Conservation (phyloP, 495 filamentous ascomycete species). For the Hypoxylon subgilvum region DNA sequence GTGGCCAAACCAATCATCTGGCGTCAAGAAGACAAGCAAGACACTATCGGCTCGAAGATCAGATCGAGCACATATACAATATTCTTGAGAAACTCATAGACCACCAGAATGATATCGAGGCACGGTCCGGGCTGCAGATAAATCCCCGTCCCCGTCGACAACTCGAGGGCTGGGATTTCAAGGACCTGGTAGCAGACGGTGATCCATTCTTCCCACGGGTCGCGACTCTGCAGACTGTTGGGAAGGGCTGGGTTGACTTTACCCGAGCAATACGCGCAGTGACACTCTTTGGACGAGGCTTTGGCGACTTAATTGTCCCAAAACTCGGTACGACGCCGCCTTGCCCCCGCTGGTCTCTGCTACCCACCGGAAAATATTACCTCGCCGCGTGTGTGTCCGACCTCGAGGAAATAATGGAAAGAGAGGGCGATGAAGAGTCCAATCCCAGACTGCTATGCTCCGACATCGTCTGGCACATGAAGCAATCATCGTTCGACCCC, state of each 20-base stretch:
- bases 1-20: neutral
- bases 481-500: constrained; percentile 1
- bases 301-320: constrained; percentile 44
- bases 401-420: constrained; percentile 33
- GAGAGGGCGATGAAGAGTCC: constrained; percentile 12
- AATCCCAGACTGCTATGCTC: constrained; percentile 27
- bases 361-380: constrained; percentile 38
- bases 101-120: constrained; percentile 26
- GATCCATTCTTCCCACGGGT: constrained; percentile 37
- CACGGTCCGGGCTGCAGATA: neutral
- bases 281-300: constrained; percentile 46
- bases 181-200: constrained; percentile 34
- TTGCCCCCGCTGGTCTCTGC: constrained; percentile 28
- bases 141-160: constrained; percentile 22
- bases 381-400: constrained; percentile 36
- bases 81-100: constrained; percentile 42
- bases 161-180: constrained; percentile 48
- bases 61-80: constrained; percentile 32
- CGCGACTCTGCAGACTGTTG: constrained; percentile 29
- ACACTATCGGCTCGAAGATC: constrained; percentile 28
- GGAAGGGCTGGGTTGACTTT: constrained; percentile 47
- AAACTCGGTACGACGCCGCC: neutral
- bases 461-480: constrained; percentile 34
- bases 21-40: neutral
- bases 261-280: constrained; percentile 42